phyloP scores from a whole-genome alignment of 2,329 filamentous ascomycete genomes.

The Sordariomycetes sp. region DNA sequence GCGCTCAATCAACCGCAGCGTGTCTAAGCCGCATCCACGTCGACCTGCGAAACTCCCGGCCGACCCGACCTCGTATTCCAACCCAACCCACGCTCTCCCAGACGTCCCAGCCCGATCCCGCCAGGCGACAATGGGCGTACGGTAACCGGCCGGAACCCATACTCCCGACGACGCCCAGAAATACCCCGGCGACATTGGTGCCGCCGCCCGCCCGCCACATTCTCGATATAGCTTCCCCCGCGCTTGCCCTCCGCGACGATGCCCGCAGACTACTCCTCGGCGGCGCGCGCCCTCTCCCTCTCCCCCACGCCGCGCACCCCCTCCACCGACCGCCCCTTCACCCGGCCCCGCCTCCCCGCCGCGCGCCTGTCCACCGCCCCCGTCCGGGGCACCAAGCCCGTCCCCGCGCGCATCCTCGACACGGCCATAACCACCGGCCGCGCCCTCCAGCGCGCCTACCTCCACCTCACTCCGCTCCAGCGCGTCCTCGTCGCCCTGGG shows the following conservation, averaged over 20 bases:
- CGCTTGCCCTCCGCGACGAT: slow-evolving; percentile 18
- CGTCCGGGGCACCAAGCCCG: slow-evolving; percentile 11
- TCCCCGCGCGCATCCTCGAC: slow-evolving; percentile 8
- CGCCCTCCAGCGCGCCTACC: slow-evolving; percentile 33
- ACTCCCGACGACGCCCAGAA: too few relatives aligned
- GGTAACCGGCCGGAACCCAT: too few relatives aligned
- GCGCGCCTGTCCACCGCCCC: slow-evolving; percentile 29
- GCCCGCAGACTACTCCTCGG: slow-evolving; percentile 36
- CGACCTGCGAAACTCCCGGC: background rate
- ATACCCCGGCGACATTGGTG: too few relatives aligned
- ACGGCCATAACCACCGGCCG: slow-evolving; percentile 28
- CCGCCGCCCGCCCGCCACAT: background rate
- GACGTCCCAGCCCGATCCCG: too few relatives aligned
- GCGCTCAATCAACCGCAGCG: too few relatives aligned
- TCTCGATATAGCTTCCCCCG: background rate
- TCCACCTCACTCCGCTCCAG: slow-evolving; percentile 45
- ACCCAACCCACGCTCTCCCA: too few relatives aligned
- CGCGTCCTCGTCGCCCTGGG: slow-evolving; percentile 41
- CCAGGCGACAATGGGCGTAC: too few relatives aligned
- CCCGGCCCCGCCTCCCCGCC: slow-evolving; percentile 21
- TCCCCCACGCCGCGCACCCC: slow-evolving; percentile 17
- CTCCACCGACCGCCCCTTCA: slow-evolving; percentile 15
- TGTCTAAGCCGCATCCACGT: background rate
- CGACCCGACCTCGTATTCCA: too few relatives aligned
- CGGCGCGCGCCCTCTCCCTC: slow-evolving; percentile 34